These are phyloP conservation scores for Fusarium sambucinum DNA, from an alignment of 2,329 filamentous ascomycete genomes.

Conservation along the genomic window DNA sequence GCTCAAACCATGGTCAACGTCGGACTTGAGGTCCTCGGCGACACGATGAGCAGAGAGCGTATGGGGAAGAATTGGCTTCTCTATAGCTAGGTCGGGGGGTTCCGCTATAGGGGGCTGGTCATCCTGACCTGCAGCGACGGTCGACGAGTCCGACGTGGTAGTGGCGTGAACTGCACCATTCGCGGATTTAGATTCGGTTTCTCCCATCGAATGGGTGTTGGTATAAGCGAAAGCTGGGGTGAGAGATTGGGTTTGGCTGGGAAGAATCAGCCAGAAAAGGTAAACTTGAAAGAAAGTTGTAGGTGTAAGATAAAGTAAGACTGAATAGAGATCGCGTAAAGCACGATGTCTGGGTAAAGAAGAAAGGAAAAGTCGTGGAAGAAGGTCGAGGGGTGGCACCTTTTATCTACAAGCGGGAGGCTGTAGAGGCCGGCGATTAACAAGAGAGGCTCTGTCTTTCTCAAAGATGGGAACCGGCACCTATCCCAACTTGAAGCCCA, in stretches of 20 bases:
- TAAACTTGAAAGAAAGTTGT: slow-evolving; percentile 9
- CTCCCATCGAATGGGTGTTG: slow-evolving; percentile 58
- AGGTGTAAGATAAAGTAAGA: slow-evolving; percentile 3
- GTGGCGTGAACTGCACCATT: slow-evolving; percentile 58
- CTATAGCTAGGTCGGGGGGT: slow-evolving; percentile 54
- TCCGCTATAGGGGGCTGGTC: slow-evolving; percentile 57
- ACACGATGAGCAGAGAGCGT: slow-evolving; percentile 54
- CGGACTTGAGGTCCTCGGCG: slow-evolving; percentile 56
- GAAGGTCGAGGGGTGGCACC: slow-evolving; percentile 23
- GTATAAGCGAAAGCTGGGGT: slow-evolving; percentile 39
- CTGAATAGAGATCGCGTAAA: slow-evolving; percentile 36
- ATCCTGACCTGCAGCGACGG: slow-evolving; percentile 51
- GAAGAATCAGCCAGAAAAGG: slow-evolving; percentile 31
- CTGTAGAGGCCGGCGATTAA: slow-evolving; percentile 25
- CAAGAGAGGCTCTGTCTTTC: slow-evolving; percentile 23
- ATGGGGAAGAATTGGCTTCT: slow-evolving; percentile 53
- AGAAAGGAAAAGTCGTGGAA: slow-evolving; percentile 23
- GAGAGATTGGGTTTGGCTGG: slow-evolving; percentile 14
- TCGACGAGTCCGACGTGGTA: slow-evolving; percentile 55
- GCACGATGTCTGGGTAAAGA: slow-evolving; percentile 40
- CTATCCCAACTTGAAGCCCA: slow-evolving; percentile 31
- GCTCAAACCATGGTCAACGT: slow-evolving; percentile 70
- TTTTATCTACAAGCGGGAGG: slow-evolving; percentile 41
- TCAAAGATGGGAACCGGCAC: slow-evolving; percentile 13
- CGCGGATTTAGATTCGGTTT: slow-evolving; percentile 54